A percentile compares a stretch with the other conserved stretches of the same genome.
Conservation (phyloP, 2,329 filamentous ascomycete species). For the Monascus ruber region DNA sequence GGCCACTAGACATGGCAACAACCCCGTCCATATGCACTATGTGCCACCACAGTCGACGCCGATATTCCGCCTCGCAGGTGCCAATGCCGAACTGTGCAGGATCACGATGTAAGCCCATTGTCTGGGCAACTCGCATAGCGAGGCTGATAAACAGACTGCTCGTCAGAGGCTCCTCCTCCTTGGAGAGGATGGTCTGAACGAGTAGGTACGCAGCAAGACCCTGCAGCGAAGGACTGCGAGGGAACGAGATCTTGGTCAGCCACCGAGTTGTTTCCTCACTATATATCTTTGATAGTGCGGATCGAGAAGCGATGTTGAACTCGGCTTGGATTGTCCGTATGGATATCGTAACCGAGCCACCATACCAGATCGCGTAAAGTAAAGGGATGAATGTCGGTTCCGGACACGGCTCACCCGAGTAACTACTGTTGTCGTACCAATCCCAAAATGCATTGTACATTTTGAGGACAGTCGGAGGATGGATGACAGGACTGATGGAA, state of each 20-base stretch:
- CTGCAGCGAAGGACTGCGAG: slow-evolving; percentile 33
- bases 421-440: slow-evolving; percentile 31
- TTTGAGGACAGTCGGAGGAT: slow-evolving; percentile 31
- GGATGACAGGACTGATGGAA: slow-evolving; percentile 34
- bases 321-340: slow-evolving; percentile 30
- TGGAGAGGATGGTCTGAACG: slow-evolving; percentile 35
- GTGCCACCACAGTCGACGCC: slow-evolving; percentile 39
- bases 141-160: slow-evolving; percentile 39
- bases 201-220: slow-evolving; percentile 37
- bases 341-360: slow-evolving; percentile 36
- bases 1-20: slow-evolving; percentile 38
- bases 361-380: slow-evolving; percentile 38
- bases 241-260: slow-evolving; percentile 33
- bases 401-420: slow-evolving; percentile 25
- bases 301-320: slow-evolving; percentile 25
- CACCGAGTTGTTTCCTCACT: slow-evolving; percentile 34
- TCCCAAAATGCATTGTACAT: slow-evolving; percentile 35
- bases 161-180: slow-evolving; percentile 39
- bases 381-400: slow-evolving; percentile 34
- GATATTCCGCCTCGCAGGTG: slow-evolving; percentile 33
- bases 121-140: slow-evolving; percentile 36
- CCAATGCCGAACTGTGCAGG: slow-evolving; percentile 37
- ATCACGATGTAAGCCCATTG: slow-evolving; percentile 39
- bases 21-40: slow-evolving; percentile 39
- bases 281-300: slow-evolving; percentile 25